phyloP scores from a whole-genome alignment of 2,329 filamentous ascomycete species.

The Fusarium avenaceum region DNA sequence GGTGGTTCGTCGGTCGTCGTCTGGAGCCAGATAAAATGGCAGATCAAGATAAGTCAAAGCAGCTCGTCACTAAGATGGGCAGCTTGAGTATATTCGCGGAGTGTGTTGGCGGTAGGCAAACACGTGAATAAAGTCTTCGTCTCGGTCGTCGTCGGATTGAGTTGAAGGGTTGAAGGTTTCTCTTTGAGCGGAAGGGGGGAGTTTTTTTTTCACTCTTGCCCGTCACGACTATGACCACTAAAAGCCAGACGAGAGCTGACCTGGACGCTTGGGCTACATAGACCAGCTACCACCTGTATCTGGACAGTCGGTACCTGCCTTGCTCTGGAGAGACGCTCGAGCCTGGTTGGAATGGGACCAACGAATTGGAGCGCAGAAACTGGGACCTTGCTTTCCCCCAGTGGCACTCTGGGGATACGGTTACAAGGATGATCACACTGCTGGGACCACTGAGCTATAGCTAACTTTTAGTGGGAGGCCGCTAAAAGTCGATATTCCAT shows the following conservation, averaged over 20 bases:
- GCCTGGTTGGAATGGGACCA: conserved; percentile 34
- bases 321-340: conserved; percentile 26
- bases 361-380: conserved; percentile 6
- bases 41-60: conserved; percentile 23
- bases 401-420: conserved; percentile 26
- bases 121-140: conserved; percentile 42
- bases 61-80: conserved; percentile 37
- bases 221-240: conserved; percentile 3
- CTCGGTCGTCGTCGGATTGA: conserved; percentile 49
- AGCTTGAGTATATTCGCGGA: conserved; percentile 40
- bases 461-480: conserved; percentile 27
- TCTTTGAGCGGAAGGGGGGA: conserved; percentile 30
- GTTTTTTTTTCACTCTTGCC: conserved; percentile 36
- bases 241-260: conserved; percentile 18
- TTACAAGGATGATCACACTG: conserved; percentile 33
- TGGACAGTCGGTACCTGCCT: conserved; percentile 28
- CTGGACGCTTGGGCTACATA: conserved; percentile 20
- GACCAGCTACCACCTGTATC: conserved; percentile 11
- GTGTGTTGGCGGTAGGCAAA: conserved; percentile 47
- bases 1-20: conserved; percentile 46
- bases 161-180: conserved; percentile 49
- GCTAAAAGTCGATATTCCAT: conserved; percentile 21
- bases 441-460: conserved; percentile 28
- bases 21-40: conserved; percentile 39
- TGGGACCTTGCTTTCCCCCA: conserved; percentile 7